Percentiles rank a stretch among this genome's conserved stretches.
Evolutionary conservation across 371 early-diverging fungal genomes (phyloP).

Genomic region (Parasitella parasitica): DNA sequence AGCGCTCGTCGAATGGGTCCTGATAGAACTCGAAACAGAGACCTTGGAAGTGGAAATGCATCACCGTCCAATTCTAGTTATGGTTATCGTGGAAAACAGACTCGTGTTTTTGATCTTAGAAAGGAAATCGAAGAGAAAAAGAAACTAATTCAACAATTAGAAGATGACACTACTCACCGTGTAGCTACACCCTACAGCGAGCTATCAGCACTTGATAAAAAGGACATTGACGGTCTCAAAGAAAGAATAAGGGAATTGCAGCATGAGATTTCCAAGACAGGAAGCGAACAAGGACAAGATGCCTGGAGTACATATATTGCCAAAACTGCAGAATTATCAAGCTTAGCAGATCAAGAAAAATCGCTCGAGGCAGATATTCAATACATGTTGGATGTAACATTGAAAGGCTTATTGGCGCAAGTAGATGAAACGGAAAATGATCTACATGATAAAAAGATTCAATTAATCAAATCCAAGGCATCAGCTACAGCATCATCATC

Average conservation of each 20-base stretch:
- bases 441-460: conserved; percentile 52
- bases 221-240: conserved; percentile 41
- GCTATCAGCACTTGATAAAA: conserved; percentile 31
- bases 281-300: conserved; percentile 31
- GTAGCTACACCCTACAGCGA: conserved; percentile 28
- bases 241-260: conserved; percentile 49
- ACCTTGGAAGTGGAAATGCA: conserved; percentile 5
- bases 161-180: conserved; percentile 25
- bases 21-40: conserved; percentile 47
- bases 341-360: conserved; percentile 54
- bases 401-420: conserved; percentile 44
- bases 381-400: conserved; percentile 39
- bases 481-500: conserved; percentile 8
- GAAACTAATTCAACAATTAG: conserved; percentile 27
- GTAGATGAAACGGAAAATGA: conserved; percentile 55
- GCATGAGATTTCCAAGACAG: conserved; percentile 33
- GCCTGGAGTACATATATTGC: conserved; percentile 42
- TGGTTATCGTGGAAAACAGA: conserved; percentile 49
- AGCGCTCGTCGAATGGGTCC: conserved; percentile 60
- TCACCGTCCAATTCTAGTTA: conserved; percentile 36
- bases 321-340: conserved; percentile 45
- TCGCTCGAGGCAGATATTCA: conserved; percentile 52
- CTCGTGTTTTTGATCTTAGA: conserved; percentile 54
- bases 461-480: conserved; percentile 36
- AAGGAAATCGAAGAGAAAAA: conserved; percentile 58